Evolutionary conservation across 192 early-diverging fungal species (phyloP), one percentile per base, ranked within the genome.

Genomic region (Mycoemilia scoparia): DNA sequence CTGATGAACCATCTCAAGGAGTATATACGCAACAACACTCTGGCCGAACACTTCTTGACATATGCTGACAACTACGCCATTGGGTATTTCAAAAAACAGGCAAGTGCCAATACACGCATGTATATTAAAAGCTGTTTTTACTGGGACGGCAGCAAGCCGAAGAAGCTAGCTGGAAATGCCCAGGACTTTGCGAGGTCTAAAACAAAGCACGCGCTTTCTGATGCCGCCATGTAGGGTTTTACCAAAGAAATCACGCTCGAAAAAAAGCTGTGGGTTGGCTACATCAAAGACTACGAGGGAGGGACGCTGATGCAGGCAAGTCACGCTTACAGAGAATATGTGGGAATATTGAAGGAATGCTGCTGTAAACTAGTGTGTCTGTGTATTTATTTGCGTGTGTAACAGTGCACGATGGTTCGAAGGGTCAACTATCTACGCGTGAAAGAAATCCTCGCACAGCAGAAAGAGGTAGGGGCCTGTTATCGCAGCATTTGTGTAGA

Each of bases 261-360:
- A 39, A 79, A 81, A 39, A 60, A 69, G 15, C 60, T 84, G 32
- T 99, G 95, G 95, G 76, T 93, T 46, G 92, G 92, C 1, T 96
- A 96, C 49, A 96, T 99, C 50, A 99, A 99, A 47, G 95, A 99
- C 60, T 99, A 99, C 49, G 90, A 93, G 45, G 92, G 90, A 9
- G 95, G 89, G 24, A 98, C 90, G 5, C 66, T 98, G 11, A 91
- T 98, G 87, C 85, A 63, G 54, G 60, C 49, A 63, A 46, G 55
- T 13, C n/a, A n/a, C n/a, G n/a, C n/a, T n/a, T 85, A 65, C n/a
- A n/a, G n/a, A n/a, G n/a, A n/a, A n/a, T n/a, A n/a, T n/a, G n/a
- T n/a, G n/a, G n/a, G n/a, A n/a, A 36, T 21, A 15, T 15, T 4
- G 15, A 21, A 9, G 10, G 11, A 34, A 22, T 15, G 18, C 33